A percentile compares a stretch with the other conserved stretches of the same genome.
phyloP scores from a whole-genome alignment of 805 yeast genomes.

The Yarrowia deformans region DNA sequence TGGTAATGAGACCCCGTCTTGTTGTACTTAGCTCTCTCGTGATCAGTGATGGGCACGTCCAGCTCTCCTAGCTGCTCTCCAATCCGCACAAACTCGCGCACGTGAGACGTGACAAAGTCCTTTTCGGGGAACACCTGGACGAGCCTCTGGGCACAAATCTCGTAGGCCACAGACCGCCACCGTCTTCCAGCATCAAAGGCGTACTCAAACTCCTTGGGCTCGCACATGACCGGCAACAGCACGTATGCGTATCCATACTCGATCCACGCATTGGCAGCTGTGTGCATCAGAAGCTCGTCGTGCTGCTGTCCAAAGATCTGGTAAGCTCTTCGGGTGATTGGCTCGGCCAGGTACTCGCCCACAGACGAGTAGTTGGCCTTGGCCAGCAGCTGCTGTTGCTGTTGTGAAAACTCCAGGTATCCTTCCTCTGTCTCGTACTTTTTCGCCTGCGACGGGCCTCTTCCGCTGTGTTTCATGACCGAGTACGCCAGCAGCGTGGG shows the following conservation, averaged over 20 bases:
- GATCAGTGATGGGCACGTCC: conserved; percentile 16
- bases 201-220: conserved; percentile 28
- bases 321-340: conserved; percentile 19
- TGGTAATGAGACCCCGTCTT: conserved; percentile 7
- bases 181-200: conserved; percentile 21
- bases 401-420: conserved; percentile 14
- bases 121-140: conserved; percentile 22
- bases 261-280: conserved; percentile 23
- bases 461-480: conserved; percentile 20
- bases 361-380: conserved; percentile 10
- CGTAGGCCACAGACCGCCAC: conserved; percentile 20
- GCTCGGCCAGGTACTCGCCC: conserved; percentile 13
- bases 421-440: conserved; percentile 21
- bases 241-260: conserved; percentile 26
- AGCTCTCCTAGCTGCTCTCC: conserved; percentile 18
- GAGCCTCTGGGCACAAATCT: conserved; percentile 14
- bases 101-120: neutral
- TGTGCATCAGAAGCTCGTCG: conserved; percentile 23
- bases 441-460: conserved; percentile 20
- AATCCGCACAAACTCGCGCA: conserved; percentile 15
- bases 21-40: neutral
- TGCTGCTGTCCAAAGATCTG: conserved; percentile 29
- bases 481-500: conserved; percentile 23
- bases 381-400: conserved; percentile 25
- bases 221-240: conserved; percentile 23